Base-by-base conservation (phyloP, 2,329 filamentous ascomycete species). In the Seiridium cupressi region DNA sequence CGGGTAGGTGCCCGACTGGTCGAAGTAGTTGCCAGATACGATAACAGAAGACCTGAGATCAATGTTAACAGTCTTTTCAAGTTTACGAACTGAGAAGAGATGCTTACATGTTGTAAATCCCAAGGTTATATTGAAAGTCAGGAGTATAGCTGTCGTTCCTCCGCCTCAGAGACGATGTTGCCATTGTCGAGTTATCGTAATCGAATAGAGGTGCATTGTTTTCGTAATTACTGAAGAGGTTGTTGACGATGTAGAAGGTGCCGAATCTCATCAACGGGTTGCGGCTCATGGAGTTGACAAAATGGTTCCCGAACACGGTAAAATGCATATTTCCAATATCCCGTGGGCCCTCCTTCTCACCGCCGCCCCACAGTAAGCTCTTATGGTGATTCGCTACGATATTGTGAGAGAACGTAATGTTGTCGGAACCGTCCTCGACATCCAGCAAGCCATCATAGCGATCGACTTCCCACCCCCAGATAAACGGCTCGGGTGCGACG, bases 261-360 rank as follows among this genome's bases (percentile, higher is more conserved):
- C 64, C 64, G 51, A 66, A 65, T 5, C 64, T 59, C 64, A 66
- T 66, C 10, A 66, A 57, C 5, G 64, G 64, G 48, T 65, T 65
- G 18, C 63, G 60, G 40, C 62, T 64, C n/a, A 51, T 49, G 26
- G 63, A 65, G 47, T 65, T 63, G 4, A 59, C 60, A 26, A 65
- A 65, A 5, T 34, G 63, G 51, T 65, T 65, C 5, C 62, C 64
- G 32, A 65, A 66, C 31, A 66, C 59, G 7, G 64, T 66, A 44
- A 65, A 65, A 9, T 55, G 49, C 64, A 66, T 66, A 56, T 59
- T 62, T n/a, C 63, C 63, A 5, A 65, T 40, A 13, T 66, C 64
- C 9, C 63, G 59, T 2, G 51, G 10, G 1, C 58, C 64, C 3
- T 66, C 64, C 44, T 66, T 66, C 61, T 66, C 64, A 18, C 64